These are phyloP conservation scores for Trichoderma gracile DNA, from an alignment of 2,329 filamentous ascomycete species.

Conservation along the genomic window DNA sequence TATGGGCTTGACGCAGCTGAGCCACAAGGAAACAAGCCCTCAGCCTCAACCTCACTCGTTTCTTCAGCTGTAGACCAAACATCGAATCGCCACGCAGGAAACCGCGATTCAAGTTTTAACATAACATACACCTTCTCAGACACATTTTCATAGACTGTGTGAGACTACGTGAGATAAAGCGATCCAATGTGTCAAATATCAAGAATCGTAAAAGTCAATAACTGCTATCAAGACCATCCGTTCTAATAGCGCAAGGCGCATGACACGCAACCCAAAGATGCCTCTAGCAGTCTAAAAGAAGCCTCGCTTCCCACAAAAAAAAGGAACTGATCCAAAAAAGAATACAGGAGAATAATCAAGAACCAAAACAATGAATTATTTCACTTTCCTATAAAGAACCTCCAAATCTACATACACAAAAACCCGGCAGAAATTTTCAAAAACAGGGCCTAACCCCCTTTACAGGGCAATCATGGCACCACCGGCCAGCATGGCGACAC, in stretches of 20 bases:
- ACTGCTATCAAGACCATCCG: slow-evolving; percentile 13
- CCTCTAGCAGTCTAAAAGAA: slow-evolving; percentile 10
- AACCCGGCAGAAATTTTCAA: not conserved
- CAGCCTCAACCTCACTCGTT: no score
- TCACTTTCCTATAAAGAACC: slow-evolving; percentile 19
- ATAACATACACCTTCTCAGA: not conserved
- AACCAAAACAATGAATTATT: slow-evolving; percentile 17
- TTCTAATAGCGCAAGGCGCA: slow-evolving; percentile 19
- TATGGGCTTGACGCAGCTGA: not conserved
- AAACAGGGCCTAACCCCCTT: slow-evolving; percentile 26
- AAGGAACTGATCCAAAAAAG: not conserved
- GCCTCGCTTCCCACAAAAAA: not conserved
- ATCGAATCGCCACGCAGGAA: no score
- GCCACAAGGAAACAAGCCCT: no score
- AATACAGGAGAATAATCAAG: not conserved
- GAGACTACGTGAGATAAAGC: no score
- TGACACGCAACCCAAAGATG: slow-evolving; percentile 17
- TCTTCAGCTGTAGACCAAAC: no score
- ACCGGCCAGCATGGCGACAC: slow-evolving; percentile 54
- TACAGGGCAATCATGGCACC: slow-evolving; percentile 57
- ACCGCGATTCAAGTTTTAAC: not conserved
- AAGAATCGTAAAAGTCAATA: slow-evolving; percentile 24
- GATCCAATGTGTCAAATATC: not conserved
- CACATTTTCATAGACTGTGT: not conserved
- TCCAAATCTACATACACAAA: slow-evolving; percentile 19